Evolutionary conservation across 306 rosid genomes (phyloP).

Genomic region (Quercus gilva): DNA sequence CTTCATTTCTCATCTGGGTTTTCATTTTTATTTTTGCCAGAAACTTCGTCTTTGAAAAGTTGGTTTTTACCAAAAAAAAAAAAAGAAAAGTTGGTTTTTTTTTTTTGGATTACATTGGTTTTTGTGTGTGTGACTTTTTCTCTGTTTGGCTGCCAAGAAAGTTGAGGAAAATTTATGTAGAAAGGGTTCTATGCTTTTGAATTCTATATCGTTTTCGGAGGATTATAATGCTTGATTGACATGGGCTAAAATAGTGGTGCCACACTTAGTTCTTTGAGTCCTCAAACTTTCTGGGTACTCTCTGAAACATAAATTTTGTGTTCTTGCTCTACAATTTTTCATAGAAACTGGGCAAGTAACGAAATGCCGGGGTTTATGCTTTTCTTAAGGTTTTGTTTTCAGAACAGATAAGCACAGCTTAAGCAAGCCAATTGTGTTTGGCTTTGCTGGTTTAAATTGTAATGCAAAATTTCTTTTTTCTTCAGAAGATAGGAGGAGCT

Average conservation of each 20-base stretch:
- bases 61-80: background rate
- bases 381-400: background rate
- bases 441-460: background rate
- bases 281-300: background rate
- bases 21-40: background rate
- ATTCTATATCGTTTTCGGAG: background rate
- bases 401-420: background rate
- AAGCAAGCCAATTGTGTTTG: background rate
- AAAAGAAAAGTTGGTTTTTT: background rate
- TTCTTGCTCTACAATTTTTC: background rate
- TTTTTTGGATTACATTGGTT: background rate
- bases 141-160: slow-evolving; percentile 18
- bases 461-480: background rate
- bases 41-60: background rate
- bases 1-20: slow-evolving; percentile 13
- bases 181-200: background rate
- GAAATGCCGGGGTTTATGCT: background rate
- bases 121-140: slow-evolving; percentile 4
- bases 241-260: no score
- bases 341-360: background rate
- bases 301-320: background rate
- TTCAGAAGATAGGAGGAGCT: slow-evolving; percentile 7
- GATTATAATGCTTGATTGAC: background rate
- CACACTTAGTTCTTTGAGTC: background rate
- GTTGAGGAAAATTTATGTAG: background rate